Base-by-base conservation (phyloP, 306 rosid genomes). In the Biancaea sappan region DNA sequence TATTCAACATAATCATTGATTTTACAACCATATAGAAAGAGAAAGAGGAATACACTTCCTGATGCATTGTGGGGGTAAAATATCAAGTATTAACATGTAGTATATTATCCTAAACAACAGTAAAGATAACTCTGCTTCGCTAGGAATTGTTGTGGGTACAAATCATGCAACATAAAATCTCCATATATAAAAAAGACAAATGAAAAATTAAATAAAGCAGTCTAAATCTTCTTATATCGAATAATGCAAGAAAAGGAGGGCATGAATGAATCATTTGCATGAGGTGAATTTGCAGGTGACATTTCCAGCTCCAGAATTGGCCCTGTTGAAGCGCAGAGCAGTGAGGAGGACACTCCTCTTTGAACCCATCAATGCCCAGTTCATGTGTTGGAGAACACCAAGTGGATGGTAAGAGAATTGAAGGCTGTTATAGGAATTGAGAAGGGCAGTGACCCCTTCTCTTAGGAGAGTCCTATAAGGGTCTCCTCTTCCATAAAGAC, bases 401-500 rank as follows among this genome's bases (percentile, higher is more conserved):
- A 86, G 61, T 56, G 96, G 76, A 74, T 84, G 82, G 80, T 89
- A 91, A 65, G 90, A 74, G 69, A 81, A 93, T 3, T 74, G 86
- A 56, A 89, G 71, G 73, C 86, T 86, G 67, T 84, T 91, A 60
- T 87, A 88, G 24, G 98, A 93, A 77, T 91, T 93, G 41, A 93
- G 88, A 65, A 89, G 82, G 8, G 96, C 92, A 19, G 98, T 84
- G 54, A 83, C 69, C 56, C 86, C 91, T 84, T 93, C 98, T 75
- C 97, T 89, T 37, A 91, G 81, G 40, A 93, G 93, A 7, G 97
- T 86, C 84, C 84, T 80, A 43, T 87, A 87, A 70, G 89, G 87
- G 69, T 93, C 98, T 81, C 93, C 97, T 83, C 90, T 85, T 29
- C 97, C 97, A 28, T 91, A 86, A 40, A 89, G 71, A 1, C 90